These are phyloP conservation scores for Pochonia chlamydosporia DNA, from an alignment of 2,329 filamentous ascomycete species.

Conservation along the genomic window DNA sequence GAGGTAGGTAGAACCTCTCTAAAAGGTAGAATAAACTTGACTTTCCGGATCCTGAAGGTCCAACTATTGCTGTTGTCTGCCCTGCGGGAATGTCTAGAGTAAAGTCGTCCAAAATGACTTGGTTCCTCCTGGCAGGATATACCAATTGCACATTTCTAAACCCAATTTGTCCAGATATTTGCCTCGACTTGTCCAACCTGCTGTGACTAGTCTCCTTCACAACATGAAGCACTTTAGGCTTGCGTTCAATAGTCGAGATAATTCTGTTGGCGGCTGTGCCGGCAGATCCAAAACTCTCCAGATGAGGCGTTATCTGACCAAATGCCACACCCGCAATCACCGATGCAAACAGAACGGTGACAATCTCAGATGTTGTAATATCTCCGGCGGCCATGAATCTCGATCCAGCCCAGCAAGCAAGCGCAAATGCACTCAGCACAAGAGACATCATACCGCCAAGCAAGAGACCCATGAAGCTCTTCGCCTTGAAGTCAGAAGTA, in stretches of 20 bases:
- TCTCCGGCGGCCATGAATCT: not conserved
- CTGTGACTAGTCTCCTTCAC: not conserved
- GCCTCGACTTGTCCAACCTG: not conserved
- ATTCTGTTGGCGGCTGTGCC: not conserved
- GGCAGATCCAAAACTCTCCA: not conserved
- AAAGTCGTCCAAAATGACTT: conserved; percentile 51
- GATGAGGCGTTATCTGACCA: not conserved
- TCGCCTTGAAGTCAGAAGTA: not conserved
- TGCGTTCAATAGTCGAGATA: not conserved
- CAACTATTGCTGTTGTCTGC: conserved; percentile 65
- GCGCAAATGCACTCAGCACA: not conserved
- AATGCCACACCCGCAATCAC: not conserved
- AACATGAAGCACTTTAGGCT: not conserved
- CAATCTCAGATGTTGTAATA: not conserved
- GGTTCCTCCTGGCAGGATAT: conserved; percentile 56
- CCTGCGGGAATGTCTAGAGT: conserved; percentile 49
- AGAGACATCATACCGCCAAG: not conserved
- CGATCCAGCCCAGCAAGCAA: conserved; percentile 1
- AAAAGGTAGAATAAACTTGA: conserved; percentile 62
- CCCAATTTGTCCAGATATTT: conserved; percentile 31
- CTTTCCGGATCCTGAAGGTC: conserved; percentile 62
- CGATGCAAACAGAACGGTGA: conserved; percentile 1
- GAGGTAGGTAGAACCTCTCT: conserved; percentile 54
- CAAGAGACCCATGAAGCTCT: not conserved
- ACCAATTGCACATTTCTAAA: conserved; percentile 57